phyloP scores from a whole-genome alignment of 106 monocot genomes.

The Dactylorhiza incarnata region DNA sequence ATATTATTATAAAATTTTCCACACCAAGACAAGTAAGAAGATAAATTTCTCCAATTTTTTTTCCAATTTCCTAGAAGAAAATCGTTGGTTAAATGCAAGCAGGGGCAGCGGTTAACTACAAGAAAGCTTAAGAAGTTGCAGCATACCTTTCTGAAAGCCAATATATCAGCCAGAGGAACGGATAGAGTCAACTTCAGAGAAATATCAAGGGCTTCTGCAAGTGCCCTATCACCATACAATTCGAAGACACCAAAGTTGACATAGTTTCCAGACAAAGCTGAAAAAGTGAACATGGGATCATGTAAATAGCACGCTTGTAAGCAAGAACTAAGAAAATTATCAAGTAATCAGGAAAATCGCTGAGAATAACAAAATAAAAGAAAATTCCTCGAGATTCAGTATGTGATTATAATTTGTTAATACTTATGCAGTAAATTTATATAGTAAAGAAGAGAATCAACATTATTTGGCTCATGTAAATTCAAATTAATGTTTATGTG shows the following conservation, averaged over 20 bases:
- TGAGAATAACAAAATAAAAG: neutral
- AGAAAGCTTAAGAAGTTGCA: neutral
- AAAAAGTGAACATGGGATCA: neutral
- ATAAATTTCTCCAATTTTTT: neutral
- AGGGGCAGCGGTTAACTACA: neutral
- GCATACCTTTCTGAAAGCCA: slow-evolving; percentile 83
- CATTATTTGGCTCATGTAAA: neutral
- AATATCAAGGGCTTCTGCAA: slow-evolving; percentile 97
- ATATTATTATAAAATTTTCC: neutral
- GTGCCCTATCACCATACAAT: slow-evolving; percentile 93
- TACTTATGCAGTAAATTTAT: neutral
- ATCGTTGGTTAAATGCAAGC: neutral
- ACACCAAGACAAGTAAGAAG: neutral
- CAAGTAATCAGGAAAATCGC: neutral
- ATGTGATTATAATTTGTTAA: neutral
- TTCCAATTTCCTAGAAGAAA: neutral
- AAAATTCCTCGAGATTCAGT: neutral
- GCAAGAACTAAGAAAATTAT: neutral
- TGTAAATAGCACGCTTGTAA: neutral
- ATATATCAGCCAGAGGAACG: slow-evolving; percentile 74
- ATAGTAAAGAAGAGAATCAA: neutral
- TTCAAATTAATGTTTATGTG: no score
- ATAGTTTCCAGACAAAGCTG: slow-evolving; percentile 88
- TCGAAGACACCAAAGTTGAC: slow-evolving; percentile 99
- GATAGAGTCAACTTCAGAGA: slow-evolving; percentile 88